Evolutionary conservation across 1,139 yeast genomes (phyloP).

Genomic region (Hyphopichia buzzinii): DNA sequence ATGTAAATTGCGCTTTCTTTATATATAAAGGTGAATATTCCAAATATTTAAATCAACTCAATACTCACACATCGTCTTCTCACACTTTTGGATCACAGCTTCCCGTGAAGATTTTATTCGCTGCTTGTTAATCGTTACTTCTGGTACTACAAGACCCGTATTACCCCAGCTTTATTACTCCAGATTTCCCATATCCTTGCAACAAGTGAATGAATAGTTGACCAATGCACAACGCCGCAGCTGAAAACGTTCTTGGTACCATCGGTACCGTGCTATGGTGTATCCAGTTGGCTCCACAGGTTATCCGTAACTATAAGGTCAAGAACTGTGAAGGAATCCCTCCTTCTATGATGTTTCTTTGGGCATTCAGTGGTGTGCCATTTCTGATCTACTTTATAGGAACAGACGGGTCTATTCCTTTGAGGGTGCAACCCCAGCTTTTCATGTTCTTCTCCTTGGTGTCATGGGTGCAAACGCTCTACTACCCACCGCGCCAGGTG

Average conservation of each 20-base stretch:
- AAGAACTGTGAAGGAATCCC: conserved; percentile 87
- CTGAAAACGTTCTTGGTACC: conserved; percentile 81
- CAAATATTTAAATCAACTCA: too few relatives aligned
- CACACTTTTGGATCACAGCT: too few relatives aligned
- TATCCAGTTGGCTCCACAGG: conserved; percentile 83
- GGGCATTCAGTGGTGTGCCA: conserved; percentile 84
- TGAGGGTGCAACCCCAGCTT: conserved; percentile 82
- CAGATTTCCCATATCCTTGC: too few relatives aligned
- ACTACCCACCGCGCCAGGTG: conserved; percentile 70
- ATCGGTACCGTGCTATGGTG: conserved; percentile 92
- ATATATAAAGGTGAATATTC: too few relatives aligned
- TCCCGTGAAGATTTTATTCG: too few relatives aligned
- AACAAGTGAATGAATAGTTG: neutral
- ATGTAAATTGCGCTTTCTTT: too few relatives aligned
- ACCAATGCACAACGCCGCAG: conserved; percentile 31
- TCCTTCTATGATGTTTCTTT: conserved; percentile 75
- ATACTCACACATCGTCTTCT: too few relatives aligned
- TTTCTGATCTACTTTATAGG: conserved; percentile 78
- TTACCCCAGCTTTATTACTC: too few relatives aligned
- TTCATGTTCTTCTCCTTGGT: conserved; percentile 71
- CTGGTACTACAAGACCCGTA: too few relatives aligned
- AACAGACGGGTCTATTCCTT: conserved; percentile 69
- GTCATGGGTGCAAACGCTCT: conserved; percentile 70
- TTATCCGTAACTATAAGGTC: conserved; percentile 64
- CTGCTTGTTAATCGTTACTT: too few relatives aligned